Conservation (phyloP, 2,329 filamentous ascomycete genomes). For the Cercospora zeae-maydis region DNA sequence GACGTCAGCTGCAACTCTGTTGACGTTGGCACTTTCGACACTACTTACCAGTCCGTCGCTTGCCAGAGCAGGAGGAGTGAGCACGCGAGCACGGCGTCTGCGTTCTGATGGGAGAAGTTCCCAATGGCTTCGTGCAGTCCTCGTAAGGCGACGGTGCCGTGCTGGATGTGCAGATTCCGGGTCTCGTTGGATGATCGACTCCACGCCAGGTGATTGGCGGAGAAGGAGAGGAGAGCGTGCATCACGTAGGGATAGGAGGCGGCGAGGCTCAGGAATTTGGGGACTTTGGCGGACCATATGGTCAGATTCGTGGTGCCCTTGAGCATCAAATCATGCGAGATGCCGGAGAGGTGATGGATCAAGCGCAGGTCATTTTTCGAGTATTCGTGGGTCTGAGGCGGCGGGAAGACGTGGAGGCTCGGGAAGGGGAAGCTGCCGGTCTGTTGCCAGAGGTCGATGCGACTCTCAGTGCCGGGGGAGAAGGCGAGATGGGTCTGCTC, state of each 20-base stretch:
- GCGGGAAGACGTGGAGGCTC: slow-evolving; percentile 71
- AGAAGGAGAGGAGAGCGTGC: slow-evolving; percentile 87
- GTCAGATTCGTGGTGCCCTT: slow-evolving; percentile 74
- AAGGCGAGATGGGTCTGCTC: slow-evolving; percentile 68
- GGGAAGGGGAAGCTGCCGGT: slow-evolving; percentile 84
- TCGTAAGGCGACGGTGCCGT: slow-evolving; percentile 79
- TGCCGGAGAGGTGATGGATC: slow-evolving; percentile 83
- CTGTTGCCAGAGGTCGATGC: slow-evolving; percentile 77
- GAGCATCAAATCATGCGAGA: slow-evolving; percentile 77
- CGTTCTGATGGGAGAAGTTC: slow-evolving; percentile 78
- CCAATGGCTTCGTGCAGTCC: slow-evolving; percentile 85
- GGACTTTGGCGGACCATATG: slow-evolving; percentile 88
- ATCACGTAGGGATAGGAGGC: slow-evolving; percentile 84
- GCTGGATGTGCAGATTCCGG: slow-evolving; percentile 82
- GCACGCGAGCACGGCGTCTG: slow-evolving; percentile 85
- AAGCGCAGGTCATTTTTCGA: slow-evolving; percentile 76
- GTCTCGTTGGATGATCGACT: slow-evolving; percentile 81
- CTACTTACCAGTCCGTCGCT: slow-evolving; percentile 83
- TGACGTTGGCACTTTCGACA: not conserved
- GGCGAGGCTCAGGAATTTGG: slow-evolving; percentile 82
- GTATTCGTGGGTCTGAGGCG: slow-evolving; percentile 68
- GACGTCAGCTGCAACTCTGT: not conserved
- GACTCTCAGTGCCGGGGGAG: slow-evolving; percentile 78
- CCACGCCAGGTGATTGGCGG: slow-evolving; percentile 91
- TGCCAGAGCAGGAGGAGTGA: slow-evolving; percentile 95